Base-by-base conservation (phyloP, 441 rosid genomes). In the Erodium trifolium region DNA sequence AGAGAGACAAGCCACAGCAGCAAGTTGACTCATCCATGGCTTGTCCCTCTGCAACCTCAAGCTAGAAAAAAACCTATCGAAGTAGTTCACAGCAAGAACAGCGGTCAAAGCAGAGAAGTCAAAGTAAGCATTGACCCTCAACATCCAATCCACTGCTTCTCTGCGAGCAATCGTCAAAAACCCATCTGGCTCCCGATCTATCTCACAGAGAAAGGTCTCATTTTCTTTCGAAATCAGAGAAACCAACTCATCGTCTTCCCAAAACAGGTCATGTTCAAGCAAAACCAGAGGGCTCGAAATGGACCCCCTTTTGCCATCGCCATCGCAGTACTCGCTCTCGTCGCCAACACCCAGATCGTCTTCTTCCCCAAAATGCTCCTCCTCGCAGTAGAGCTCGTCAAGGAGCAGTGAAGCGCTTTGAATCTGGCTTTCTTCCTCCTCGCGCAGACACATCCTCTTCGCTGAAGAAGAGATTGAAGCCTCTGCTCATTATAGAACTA, bases 11-110 rank as follows among this genome's bases (percentile, higher is more conserved):
- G 90, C 81, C 23, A 87, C 90, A 19, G 86, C 88, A 17, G 78
- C 78, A 63, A 87, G 85, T 67, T 87, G 92, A 63, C 78, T 76
- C 87, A 85, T 82, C 92, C 92, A 85, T 14, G 86, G 92, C 81
- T 80, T 85, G 68, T 85, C 85, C 3, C 72, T 70, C 72, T 79
- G 85, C 71, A 83, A 73, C 71, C 70, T 77, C 0, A 65, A 4
- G 71, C 85, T 84, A 31, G 80, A 68, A 23, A 77, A 39, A 72
- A 85, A 84, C 79, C 87, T 82, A 78, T 87, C 92, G 57, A 87
- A 85, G 82, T 84, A 87, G 77, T 84, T 87, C 51, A 84, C 81
- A 68, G 92, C 88, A 71, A 87, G 82, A 63, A 84, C 57, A 66
- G 76, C 70, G 62, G 92, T 87, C 80, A 76, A 67, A 11, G 88